Percentiles rank a stretch among this genome's conserved stretches.
These are phyloP conservation scores for Peribolospora kevripleyi DNA, from an alignment of 768 basidiomycete species.

Conservation along the genomic window DNA sequence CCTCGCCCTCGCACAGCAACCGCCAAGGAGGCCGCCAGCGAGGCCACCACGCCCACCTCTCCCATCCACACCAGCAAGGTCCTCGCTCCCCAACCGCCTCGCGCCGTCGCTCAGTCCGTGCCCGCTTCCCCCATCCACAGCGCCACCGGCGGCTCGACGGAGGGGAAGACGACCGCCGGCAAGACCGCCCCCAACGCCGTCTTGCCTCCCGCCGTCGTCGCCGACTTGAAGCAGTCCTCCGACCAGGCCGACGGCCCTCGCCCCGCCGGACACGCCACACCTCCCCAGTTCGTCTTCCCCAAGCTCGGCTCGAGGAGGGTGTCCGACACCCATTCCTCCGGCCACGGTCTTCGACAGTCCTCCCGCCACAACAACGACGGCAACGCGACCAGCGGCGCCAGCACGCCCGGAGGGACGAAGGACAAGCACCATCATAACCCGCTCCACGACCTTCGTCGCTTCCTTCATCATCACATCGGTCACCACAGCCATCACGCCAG, in stretches of 20 bases:
- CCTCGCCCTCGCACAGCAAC: neutral
- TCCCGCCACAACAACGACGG: neutral
- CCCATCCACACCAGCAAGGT: neutral
- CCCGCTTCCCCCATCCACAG: constrained; percentile 2
- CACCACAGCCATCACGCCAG: constrained; percentile 1
- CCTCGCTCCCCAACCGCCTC: constrained; percentile 6
- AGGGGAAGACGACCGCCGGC: neutral
- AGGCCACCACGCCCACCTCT: constrained; percentile 1
- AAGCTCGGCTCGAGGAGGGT: neutral
- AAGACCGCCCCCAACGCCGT: neutral
- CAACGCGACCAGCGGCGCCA: neutral
- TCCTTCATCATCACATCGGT: constrained; percentile 67
- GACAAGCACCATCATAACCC: constrained; percentile 35
- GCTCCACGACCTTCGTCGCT: constrained; percentile 77
- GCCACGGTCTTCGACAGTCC: neutral
- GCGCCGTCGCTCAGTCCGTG: constrained; percentile 3
- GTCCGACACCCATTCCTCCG: neutral
- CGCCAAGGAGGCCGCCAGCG: constrained; percentile 1
- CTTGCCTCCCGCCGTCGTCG: neutral
- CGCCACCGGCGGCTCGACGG: neutral
- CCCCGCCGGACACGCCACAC: constrained; percentile 11
- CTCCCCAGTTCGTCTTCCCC: constrained; percentile 15
- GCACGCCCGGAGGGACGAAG: constrained; percentile 8
- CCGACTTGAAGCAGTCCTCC: neutral
- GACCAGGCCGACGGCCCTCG: neutral